Percentiles rank a stretch among this genome's conserved stretches.
Conservation (phyloP, 257 asterid species). For the Solanum sitiens region DNA sequence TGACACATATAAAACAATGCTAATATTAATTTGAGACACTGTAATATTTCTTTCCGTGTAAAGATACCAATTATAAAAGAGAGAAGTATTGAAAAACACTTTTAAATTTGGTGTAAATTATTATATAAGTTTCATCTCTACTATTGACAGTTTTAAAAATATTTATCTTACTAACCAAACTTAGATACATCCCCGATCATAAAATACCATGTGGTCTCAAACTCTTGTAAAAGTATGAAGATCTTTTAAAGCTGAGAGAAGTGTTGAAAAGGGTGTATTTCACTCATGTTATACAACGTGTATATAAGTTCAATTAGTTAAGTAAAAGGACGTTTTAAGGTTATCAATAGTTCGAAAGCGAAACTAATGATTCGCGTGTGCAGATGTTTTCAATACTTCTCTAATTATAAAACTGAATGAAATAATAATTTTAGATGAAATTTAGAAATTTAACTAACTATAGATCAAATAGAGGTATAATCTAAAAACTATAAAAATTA, state of each 20-base stretch:
- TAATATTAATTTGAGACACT: neutral
- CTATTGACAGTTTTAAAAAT: neutral
- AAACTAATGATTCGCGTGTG: too few species aligned
- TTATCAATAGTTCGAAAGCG: too few species aligned
- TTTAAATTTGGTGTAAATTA: neutral
- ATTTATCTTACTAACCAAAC: neutral
- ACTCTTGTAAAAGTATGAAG: fast-evolving
- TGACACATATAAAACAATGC: neutral
- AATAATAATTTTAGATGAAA: neutral
- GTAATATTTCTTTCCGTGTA: neutral
- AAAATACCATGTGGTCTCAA: neutral
- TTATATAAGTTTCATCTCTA: too few species aligned
- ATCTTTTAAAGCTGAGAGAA: neutral
- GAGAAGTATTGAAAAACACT: too few species aligned
- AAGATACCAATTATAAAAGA: neutral
- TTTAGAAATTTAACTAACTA: neutral
- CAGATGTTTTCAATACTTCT: neutral
- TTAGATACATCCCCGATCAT: too few species aligned
- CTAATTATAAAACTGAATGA: neutral
- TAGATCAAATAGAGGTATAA: neutral
- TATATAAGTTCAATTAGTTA: too few species aligned
- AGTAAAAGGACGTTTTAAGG: neutral
- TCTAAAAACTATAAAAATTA: neutral
- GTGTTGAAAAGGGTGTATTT: neutral
- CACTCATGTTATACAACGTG: neutral